Base-by-base conservation (phyloP, 805 yeast genomes). In the Wickerhamomyces tratensis region DNA sequence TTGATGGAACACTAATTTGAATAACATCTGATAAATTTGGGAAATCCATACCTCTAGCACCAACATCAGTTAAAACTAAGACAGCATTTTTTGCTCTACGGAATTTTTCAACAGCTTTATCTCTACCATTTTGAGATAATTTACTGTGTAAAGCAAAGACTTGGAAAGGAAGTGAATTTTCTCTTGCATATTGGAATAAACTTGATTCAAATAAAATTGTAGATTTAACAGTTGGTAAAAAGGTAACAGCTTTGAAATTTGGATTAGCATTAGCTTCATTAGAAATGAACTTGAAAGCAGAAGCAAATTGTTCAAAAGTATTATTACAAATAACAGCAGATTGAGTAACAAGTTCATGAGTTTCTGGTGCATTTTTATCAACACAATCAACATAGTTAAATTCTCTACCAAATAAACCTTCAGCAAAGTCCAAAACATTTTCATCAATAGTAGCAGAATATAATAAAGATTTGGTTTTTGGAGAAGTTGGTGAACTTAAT, bases 11-110 rank as follows among this genome's bases (percentile, higher is more conserved):
- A 50, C 91, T 85, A 42, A 86, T 61, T 67, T 91, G 97, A 52
- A 84, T 67, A 41, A 91, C 97, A 57, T 86, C 86, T 26, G 87
- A 65, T 29, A 91, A 94, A 52, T 77, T 77, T 43, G 89, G 93
- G 72, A 91, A 86, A 67, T 91, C 97, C 82, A 91, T 80, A 51
- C 98, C 98, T 65, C 98, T 79, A 12, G 97, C 96, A 47, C 89
- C 94, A 45, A 91, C 97, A 63, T 88, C 95, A 7, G 96, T 85
- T 43, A 91, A 81, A 42, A 91, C 76, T 44, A 91, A 69, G 38
- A 89, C 57, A 43, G 86, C 84, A 29, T 61, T 45, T 26, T 57
- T 53, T 13, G 68, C 51, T 43, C 54, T 57, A 49, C 79, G 74
- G 68, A 81, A 85, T 33, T 56, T 55, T 40, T 67, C 68, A 34